Conservation (phyloP, 805 yeast genomes). For the Saccharomycopsis babjevae region DNA sequence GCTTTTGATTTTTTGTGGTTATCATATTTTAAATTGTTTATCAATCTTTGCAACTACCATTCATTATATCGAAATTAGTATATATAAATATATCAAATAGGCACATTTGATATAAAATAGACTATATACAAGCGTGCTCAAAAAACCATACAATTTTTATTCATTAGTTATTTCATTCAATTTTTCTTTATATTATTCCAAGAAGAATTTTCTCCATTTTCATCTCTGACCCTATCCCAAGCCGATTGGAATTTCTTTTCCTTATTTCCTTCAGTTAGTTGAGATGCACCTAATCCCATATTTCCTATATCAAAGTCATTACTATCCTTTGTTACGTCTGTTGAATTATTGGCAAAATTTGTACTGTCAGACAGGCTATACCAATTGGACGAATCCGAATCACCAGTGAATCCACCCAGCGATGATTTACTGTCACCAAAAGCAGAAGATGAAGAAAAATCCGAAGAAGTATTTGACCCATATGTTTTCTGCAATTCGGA, state of each 20-base stretch:
- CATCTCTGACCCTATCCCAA: slow-evolving; percentile 14
- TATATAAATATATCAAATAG: no score
- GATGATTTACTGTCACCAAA: neutral
- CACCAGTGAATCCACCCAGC: neutral
- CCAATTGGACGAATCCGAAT: neutral
- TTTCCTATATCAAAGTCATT: slow-evolving; percentile 6
- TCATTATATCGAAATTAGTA: no score
- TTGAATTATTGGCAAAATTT: neutral
- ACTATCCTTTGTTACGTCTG: neutral
- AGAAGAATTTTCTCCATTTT: slow-evolving; percentile 1
- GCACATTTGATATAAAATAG: neutral
- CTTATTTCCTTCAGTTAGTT: neutral
- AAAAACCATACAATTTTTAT: neutral
- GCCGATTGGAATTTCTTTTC: slow-evolving; percentile 3
- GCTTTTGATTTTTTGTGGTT: no score
- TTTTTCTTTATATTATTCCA: slow-evolving; percentile 7
- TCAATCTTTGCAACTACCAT: no score
- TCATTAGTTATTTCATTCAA: neutral
- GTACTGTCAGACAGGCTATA: neutral
- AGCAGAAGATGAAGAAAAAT: neutral
- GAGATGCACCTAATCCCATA: slow-evolving; percentile 6
- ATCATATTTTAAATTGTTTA: no score
- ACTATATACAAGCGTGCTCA: neutral
- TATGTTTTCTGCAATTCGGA: neutral
- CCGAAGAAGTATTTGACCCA: neutral